Conservation (phyloP, 768 basidiomycete genomes). For the Mycena haematopus region DNA sequence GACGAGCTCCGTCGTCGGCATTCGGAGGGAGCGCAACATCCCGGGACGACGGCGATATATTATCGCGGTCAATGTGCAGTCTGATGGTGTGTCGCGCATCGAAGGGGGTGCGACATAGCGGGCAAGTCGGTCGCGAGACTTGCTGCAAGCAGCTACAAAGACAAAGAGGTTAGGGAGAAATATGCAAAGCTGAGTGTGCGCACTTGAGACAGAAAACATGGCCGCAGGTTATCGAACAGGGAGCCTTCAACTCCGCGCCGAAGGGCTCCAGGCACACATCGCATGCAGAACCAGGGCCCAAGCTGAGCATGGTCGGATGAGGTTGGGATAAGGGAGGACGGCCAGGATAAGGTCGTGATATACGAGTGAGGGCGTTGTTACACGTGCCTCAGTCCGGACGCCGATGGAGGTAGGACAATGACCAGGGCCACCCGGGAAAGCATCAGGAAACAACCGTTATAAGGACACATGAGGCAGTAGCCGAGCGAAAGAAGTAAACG, state of each 20-base stretch:
- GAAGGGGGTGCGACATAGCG: conserved; percentile 67
- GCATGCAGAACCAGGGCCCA: conserved; percentile 70
- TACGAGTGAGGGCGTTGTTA: conserved; percentile 30
- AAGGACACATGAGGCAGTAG: conserved; percentile 32
- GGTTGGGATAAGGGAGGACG: conserved; percentile 35
- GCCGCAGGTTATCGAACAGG: conserved; percentile 73
- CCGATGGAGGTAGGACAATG: conserved; percentile 28
- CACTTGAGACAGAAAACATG: conserved; percentile 67
- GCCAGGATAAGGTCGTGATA: conserved; percentile 33
- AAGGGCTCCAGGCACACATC: conserved; percentile 79
- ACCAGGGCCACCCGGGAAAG: conserved; percentile 16
- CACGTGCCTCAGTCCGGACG: conserved; percentile 24
- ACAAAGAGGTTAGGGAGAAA: conserved; percentile 7
- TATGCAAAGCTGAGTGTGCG: conserved; percentile 27
- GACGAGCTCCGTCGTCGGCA: conserved; percentile 52
- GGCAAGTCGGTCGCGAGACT: conserved; percentile 58
- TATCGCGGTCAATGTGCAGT: conserved; percentile 67
- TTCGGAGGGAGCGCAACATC: conserved; percentile 32
- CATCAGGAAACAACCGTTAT: conserved; percentile 30
- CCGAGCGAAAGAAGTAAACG: conserved; percentile 23
- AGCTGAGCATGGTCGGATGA: conserved; percentile 64
- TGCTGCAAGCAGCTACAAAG: conserved; percentile 59
- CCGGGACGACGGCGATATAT: conserved; percentile 29
- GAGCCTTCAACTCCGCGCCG: conserved; percentile 55
- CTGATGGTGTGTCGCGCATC: conserved; percentile 51